phyloP scores from a whole-genome alignment of 495 filamentous ascomycete species.

The Pseudotulostoma volvatum region DNA sequence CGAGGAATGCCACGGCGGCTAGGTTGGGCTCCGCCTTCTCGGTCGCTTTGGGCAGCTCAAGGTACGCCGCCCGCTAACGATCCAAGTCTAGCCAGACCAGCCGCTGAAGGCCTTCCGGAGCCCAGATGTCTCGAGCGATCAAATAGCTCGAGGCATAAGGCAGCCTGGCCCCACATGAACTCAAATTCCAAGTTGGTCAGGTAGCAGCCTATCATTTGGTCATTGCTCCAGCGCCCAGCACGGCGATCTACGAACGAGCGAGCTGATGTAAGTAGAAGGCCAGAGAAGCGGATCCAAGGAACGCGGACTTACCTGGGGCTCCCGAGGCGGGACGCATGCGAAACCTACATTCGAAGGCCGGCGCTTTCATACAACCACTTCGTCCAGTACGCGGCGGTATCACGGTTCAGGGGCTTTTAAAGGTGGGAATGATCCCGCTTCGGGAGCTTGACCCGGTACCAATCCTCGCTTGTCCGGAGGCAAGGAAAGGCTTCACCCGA shows the following conservation, averaged over 20 bases:
- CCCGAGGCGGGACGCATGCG: background rate
- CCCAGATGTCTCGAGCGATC: background rate
- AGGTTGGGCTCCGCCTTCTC: background rate
- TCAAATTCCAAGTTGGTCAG: background rate
- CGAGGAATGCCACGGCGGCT: too few species aligned
- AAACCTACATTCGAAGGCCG: background rate
- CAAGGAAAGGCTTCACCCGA: background rate
- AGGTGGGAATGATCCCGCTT: background rate
- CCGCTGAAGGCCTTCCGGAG: background rate
- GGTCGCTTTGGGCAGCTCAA: background rate
- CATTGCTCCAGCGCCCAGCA: background rate
- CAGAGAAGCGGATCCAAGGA: background rate
- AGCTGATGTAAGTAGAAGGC: background rate
- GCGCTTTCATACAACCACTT: background rate
- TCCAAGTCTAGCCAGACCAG: background rate
- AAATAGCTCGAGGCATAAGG: background rate
- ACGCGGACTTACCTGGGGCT: background rate
- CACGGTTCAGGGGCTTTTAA: background rate
- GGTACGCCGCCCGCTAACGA: background rate
- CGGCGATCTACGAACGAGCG: background rate
- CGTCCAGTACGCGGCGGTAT: background rate
- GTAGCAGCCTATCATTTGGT: background rate
- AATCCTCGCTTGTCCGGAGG: background rate
- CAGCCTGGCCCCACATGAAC: background rate
- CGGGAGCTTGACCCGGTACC: background rate